phyloP scores from a whole-genome alignment of 2,329 filamentous ascomycete genomes.

The Basipetospora sp. region DNA sequence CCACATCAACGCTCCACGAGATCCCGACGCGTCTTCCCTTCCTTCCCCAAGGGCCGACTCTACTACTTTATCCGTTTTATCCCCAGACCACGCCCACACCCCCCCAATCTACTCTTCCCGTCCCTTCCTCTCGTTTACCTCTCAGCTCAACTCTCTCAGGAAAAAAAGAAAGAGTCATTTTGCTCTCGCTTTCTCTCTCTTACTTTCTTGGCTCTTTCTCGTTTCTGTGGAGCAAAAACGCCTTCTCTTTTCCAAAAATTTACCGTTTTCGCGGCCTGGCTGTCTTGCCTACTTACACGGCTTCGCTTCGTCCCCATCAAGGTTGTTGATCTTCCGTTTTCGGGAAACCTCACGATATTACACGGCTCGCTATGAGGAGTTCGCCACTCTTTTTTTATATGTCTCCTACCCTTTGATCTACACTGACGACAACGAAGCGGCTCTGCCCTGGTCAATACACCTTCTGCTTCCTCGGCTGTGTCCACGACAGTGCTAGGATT shows the following conservation, averaged over 20 bases:
- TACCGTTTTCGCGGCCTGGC: too few species aligned
- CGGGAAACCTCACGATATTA: too few species aligned
- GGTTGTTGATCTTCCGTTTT: background rate
- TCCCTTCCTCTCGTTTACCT: background rate
- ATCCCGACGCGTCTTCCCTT: background rate
- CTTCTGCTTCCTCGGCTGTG: background rate
- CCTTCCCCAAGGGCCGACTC: background rate
- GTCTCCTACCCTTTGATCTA: background rate
- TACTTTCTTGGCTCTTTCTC: background rate
- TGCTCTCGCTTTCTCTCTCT: background rate
- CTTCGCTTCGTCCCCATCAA: background rate
- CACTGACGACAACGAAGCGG: background rate
- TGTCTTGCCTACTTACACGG: background rate
- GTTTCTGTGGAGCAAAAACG: too few species aligned
- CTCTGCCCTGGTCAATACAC: background rate
- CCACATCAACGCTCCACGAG: too few species aligned
- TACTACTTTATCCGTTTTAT: conserved; percentile 2
- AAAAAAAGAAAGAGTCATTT: background rate
- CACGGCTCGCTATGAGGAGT: too few species aligned
- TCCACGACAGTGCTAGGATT: background rate
- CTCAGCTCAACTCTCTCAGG: background rate
- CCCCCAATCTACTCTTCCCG: background rate
- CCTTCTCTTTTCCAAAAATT: too few species aligned
- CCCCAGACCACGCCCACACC: background rate
- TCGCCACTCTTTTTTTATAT: too few species aligned